A percentile compares a stretch with the other conserved stretches of the same genome.
These are phyloP conservation scores for Cyclotella choctawhatcheeana DNA, from an alignment of 108 stramenopile species.

Conservation along the genomic window DNA sequence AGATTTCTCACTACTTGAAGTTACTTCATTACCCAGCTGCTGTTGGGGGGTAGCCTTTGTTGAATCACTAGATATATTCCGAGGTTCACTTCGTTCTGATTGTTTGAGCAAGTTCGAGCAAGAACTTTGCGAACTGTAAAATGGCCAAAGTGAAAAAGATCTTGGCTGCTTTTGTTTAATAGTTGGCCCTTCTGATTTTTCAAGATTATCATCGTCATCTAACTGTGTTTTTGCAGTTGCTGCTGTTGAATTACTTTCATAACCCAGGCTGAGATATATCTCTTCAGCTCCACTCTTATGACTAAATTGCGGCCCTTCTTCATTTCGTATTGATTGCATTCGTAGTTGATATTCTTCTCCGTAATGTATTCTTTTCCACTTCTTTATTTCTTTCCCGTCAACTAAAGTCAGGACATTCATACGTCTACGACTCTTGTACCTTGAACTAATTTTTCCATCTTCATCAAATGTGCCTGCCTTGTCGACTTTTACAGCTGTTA, in stretches of 20 bases:
- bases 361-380: slow-evolving; percentile 55
- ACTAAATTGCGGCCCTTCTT: slow-evolving; percentile 2
- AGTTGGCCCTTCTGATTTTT: not conserved
- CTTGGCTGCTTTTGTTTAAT: not conserved
- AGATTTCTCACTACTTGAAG: not conserved
- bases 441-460: slow-evolving; percentile 19
- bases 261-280: not conserved
- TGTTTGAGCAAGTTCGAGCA: not conserved
- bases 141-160: slow-evolving; percentile 13
- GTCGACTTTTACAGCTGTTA: slow-evolving; percentile 39
- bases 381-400: slow-evolving; percentile 57
- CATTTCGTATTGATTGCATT: slow-evolving; percentile 26
- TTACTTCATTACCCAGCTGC: not conserved
- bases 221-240: not conserved
- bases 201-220: not conserved
- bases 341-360: slow-evolving; percentile 39
- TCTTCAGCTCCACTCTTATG: not conserved
- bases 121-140: slow-evolving; percentile 13
- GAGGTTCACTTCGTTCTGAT: too few species aligned
- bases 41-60: not conserved
- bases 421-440: slow-evolving; percentile 37
- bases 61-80: not conserved
- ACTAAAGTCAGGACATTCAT: slow-evolving; percentile 57
- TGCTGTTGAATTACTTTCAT: not conserved
- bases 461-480: slow-evolving; percentile 31